phyloP scores from a whole-genome alignment of 2,329 filamentous ascomycete genomes.

The Helotiales sp. region DNA sequence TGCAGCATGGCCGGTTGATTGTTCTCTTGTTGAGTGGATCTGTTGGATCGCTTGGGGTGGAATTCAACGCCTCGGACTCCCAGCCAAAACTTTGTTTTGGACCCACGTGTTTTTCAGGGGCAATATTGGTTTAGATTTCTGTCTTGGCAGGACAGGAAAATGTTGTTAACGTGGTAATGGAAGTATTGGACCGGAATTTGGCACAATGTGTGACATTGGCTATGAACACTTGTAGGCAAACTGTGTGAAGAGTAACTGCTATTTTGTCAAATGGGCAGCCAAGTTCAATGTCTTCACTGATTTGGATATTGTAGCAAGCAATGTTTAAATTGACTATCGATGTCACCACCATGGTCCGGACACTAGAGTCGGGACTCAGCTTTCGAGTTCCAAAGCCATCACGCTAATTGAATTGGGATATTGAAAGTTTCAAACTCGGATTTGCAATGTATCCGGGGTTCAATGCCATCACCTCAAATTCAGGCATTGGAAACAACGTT shows the following conservation, averaged over 20 bases:
- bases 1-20: conserved; percentile 5
- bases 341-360: no score
- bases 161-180: no score
- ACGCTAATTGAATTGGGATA: neutral
- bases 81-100: conserved; percentile 6
- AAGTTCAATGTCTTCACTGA: neutral
- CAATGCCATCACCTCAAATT: neutral
- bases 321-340: no score
- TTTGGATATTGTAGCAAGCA: neutral
- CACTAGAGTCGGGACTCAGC: no score
- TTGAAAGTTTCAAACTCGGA: no score
- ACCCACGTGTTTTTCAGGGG: neutral
- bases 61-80: conserved; percentile 28
- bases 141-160: neutral
- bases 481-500: neutral
- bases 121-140: neutral
- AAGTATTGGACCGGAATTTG: no score
- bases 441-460: no score
- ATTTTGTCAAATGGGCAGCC: no score
- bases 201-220: no score
- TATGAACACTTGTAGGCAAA: no score
- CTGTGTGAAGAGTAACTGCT: no score
- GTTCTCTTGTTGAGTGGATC: conserved; percentile 27
- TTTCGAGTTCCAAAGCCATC: neutral
- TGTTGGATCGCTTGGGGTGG: conserved; percentile 22